Base-by-base conservation (phyloP, 805 yeast species). In the Cyberlindnera lachancei region DNA sequence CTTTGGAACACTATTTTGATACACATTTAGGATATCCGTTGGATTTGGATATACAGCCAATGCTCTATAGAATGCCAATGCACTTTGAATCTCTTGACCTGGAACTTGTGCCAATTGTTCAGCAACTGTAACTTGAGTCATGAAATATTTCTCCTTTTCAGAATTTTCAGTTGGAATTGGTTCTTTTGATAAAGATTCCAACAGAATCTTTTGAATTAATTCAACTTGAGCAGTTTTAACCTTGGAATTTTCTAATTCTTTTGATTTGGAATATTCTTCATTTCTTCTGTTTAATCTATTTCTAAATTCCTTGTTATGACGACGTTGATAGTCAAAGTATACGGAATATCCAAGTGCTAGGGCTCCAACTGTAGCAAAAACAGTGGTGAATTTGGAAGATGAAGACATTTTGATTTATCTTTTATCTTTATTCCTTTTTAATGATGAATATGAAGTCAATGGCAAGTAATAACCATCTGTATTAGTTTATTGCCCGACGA, bases 31-130 rank as follows among this genome's bases (percentile, higher is more conserved):
- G 48, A 92, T 75, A 51, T 86, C 96, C 35, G 94, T 79, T 38
- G 98, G 99, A 59, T 82, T 80, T 40, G 98, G 97, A 60, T 88
- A 90, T 31, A 87, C 88, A 25, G 85, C 74, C 54, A 92, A 69
- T 11, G 96, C 97, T 60, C 85, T 83, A 73, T 92, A 92, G 71
- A 87, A 92, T 45, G 79, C 73, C 46, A 88, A 67, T 23, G 98
- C 97, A 27, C 96, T 79, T 38, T 80, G 85, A 42, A 81, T 61
- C 57, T 82, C 85, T 45, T 73, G 70, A 43, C 78, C 80, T 40
- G 81, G 77, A 21, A 63, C 53, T 42, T 72, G 65, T 42, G 85
- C 73, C 46, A 83, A 66, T 57, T 79, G 82, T 61, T 90, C 97
- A 56, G 95, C 97, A 30, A 67, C 53, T 38, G 86, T 80, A 35